Base-by-base conservation (phyloP, 2,329 filamentous ascomycete genomes). In the Aspergillus sp. region DNA sequence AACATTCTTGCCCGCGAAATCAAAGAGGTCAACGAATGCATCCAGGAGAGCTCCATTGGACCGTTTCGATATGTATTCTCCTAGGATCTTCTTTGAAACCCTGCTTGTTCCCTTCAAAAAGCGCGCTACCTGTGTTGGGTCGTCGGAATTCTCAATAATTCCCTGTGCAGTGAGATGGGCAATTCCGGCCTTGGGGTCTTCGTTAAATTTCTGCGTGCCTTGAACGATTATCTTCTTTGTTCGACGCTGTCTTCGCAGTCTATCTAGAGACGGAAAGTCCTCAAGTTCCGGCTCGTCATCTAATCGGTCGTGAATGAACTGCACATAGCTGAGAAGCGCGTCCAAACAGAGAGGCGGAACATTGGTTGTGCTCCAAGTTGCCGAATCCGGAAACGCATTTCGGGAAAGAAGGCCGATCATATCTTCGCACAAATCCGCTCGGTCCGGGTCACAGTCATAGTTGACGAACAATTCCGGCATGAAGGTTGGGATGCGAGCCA, bases 281-380 rank as follows among this genome's bases (percentile, higher is more conserved):
- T 85, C 82, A 9, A 70, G 73, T 2, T 72, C 65, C 0, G 87
- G 82, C 22, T 81, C 74, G 46, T 93, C 81, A 44, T 94, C 81
- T 15, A 97, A 72, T 47, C 93, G 81, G 64, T 95, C 90, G 1
- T 89, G 86, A 55, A 98, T 85, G 55, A 89, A 95, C 62, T 96
- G 90, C 30, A 98, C 82, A 60, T 90, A 97, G 13, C 89, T 85
- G 20, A 98, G 76, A 9, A 98, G 75, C 7, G 93, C 90, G 70
- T 98, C 93, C 19, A 98, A 76, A 60, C 93, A 98, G 2, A 98
- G 74, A 0, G 93, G 93, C 13, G 93, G 93, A 1, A 98, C 94
- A 63, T 95, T 98, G 4, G 91, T 96, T 9, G 93, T 98, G 66
- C 94, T 98, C 93, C 93, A 98, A 5, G 90, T 96, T 5, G 91